phyloP scores from a whole-genome alignment of 1,284 basidiomycete species.

The Ustilago nuda region DNA sequence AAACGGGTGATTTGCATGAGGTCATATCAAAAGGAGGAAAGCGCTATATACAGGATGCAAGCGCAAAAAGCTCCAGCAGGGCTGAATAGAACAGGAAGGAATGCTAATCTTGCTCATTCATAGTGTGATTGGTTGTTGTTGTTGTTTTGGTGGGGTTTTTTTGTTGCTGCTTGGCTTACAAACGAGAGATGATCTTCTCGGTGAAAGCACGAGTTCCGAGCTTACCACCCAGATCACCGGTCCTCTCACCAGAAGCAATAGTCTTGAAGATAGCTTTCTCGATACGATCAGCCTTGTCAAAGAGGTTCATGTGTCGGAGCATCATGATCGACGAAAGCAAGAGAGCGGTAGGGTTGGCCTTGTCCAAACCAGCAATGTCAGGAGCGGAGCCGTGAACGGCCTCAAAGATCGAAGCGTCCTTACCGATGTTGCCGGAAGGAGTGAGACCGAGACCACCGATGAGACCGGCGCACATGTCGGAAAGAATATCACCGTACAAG shows the following conservation, averaged over 20 bases:
- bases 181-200: slow-evolving; percentile 59
- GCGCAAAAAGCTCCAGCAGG: neutral
- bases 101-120: neutral
- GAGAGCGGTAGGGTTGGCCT: slow-evolving; percentile 97
- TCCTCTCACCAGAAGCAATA: slow-evolving; percentile 64
- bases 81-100: neutral
- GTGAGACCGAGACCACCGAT: slow-evolving; percentile 98
- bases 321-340: slow-evolving; percentile 94
- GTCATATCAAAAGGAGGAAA: slow-evolving; percentile 25
- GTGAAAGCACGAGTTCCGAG: slow-evolving; percentile 67
- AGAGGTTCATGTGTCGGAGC: slow-evolving; percentile 90
- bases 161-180: slow-evolving; percentile 18
- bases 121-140: neutral
- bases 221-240: slow-evolving; percentile 65
- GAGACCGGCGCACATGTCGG: slow-evolving; percentile 98
- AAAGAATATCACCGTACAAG: slow-evolving; percentile 95
- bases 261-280: slow-evolving; percentile 78
- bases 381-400: slow-evolving; percentile 86
- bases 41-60: slow-evolving; percentile 28
- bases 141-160: neutral
- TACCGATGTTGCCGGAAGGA: slow-evolving; percentile 96
- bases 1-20: slow-evolving; percentile 27
- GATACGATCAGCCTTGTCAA: slow-evolving; percentile 86
- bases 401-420: slow-evolving; percentile 99
- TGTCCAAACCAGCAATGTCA: slow-evolving; percentile 77